Evolutionary conservation across 2,329 filamentous ascomycete species (phyloP), one percentile per base, ranked within the genome.

Genomic region (Claviceps monticola): DNA sequence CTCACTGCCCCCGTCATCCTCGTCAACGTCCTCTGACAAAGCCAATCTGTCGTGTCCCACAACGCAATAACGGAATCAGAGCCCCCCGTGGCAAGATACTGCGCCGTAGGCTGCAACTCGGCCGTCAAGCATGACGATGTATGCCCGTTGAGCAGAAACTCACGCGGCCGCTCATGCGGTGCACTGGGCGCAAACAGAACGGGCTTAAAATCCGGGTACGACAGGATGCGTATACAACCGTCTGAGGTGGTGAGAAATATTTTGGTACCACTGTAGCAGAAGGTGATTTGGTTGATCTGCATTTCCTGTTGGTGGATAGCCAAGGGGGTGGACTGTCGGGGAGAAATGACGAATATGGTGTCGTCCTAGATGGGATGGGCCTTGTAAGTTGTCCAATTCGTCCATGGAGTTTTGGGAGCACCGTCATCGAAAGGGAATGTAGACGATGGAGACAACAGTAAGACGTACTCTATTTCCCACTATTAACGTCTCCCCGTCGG

Each of bases 1-100:
- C 79, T 76, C 29, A 90, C 81, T 3, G 84, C 80, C 1, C 83
- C 83, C 9, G 76, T 74, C 71, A 87, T 84, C 58, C 78, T 75
- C 38, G 80, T 80, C 43, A 89, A 72, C 1, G 84, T 88, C 54
- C 82, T 76, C 60, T 83, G 77, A 61, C 85, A 89, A 52, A 86
- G 79, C 84, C 85, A 89, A 57, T 86, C 82, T 42, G 75, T 74
- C 3, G 86, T 89, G 60, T 90, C 85, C 83, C 86, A 91, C 3
- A 91, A 71, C 5, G 83, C 75, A 57, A 90, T 84, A 49, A 88
- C 76, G 1, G 83, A 84, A 61, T 91, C 86, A 9, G 82, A 80
- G 9, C 84, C 85, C 34, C 86, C 86, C 0, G 84, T 85, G 0
- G 86, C 86, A 45, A 91, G 71, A 61, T 82, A 85, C 43, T 80